Evolutionary conservation across 768 basidiomycete genomes (phyloP), one percentile per base, ranked within the genome.

Genomic region (Termitomyces sp.): DNA sequence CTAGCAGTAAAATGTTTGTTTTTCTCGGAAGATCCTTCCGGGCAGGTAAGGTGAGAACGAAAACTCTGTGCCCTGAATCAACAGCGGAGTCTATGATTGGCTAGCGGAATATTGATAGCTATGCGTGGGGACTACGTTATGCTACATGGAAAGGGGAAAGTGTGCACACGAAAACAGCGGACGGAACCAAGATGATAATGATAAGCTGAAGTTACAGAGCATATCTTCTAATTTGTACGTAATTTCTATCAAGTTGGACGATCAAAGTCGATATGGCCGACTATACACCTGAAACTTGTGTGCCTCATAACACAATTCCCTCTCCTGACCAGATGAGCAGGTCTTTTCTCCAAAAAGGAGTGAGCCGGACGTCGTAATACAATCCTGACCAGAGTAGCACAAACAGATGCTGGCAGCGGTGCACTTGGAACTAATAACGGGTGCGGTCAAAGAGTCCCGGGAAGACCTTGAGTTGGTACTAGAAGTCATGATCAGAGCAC

Each of bases 391-490:
- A 35, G 19, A 35, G 33, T 21, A 48, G 1, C 47, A 3, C n/a
- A 31, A 28, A 48, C 31, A 12, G 23, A 21, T 33, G 5, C n/a
- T 47, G n/a, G 12, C 14, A 49, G 23, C n/a, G 37, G 3, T 37
- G 12, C 2, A 17, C 23, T 19, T 49, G 33, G 11, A 42, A 48
- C 35, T 21, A 8, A 30, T 26, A 33, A 44, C 51, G 26, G 35
- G 30, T 37, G 40, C 8, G n/a, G 11, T 42, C 12, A 42, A 17
- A 37, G n/a, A 26, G 28, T 17, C 35, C 41, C 60, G 58, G 63
- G 60, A 61, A 60, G 58, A 63, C 59, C 62, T 60, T 60, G 57
- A 26, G 38, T 23, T 28, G 30, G 37, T 58, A 52, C 53, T 58
- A 54, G 49, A 56, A 59, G 48, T 3, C 35, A 35, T 14, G 12